Evolutionary conservation across 2,329 filamentous ascomycete species (phyloP).

Genomic region (Drechslera avenae): DNA sequence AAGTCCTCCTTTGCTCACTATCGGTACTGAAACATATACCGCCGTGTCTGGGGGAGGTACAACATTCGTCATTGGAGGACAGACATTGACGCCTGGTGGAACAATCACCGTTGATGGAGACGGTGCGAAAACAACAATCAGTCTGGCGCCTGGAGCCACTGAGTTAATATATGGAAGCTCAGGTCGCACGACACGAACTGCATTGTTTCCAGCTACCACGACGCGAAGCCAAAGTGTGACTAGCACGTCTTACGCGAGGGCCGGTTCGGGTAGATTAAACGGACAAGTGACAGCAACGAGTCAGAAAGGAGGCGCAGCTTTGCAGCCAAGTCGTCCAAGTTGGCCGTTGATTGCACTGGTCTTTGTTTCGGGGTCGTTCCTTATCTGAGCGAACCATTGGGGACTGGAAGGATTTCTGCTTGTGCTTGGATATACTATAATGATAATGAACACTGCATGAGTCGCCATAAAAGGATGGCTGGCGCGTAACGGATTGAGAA

Average conservation of each 20-base stretch:
- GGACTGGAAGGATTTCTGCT: background rate
- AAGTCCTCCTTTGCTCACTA: constrained; percentile 40
- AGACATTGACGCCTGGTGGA: constrained; percentile 49
- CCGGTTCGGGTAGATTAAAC: constrained; percentile 17
- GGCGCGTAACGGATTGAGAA: too few relatives aligned
- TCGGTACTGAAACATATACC: constrained; percentile 40
- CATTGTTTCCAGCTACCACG: constrained; percentile 49
- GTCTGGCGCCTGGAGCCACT: constrained; percentile 45
- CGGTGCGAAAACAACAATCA: constrained; percentile 31
- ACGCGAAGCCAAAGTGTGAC: constrained; percentile 23
- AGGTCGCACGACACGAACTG: constrained; percentile 38
- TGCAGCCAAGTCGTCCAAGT: background rate
- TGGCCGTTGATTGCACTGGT: background rate
- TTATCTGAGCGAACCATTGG: background rate
- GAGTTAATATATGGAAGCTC: constrained; percentile 44
- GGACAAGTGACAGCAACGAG: constrained; percentile 18
- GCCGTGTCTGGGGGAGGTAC: constrained; percentile 32
- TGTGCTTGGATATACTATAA: background rate
- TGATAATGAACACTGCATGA: constrained; percentile 1
- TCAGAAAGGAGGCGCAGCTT: constrained; percentile 6
- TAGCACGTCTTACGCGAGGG: constrained; percentile 16
- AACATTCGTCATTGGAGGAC: constrained; percentile 46
- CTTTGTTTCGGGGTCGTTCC: background rate
- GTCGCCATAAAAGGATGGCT: background rate
- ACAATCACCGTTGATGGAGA: constrained; percentile 35